phyloP scores from a whole-genome alignment of 2,329 filamentous ascomycete genomes.

The Erysiphe pulchra region DNA sequence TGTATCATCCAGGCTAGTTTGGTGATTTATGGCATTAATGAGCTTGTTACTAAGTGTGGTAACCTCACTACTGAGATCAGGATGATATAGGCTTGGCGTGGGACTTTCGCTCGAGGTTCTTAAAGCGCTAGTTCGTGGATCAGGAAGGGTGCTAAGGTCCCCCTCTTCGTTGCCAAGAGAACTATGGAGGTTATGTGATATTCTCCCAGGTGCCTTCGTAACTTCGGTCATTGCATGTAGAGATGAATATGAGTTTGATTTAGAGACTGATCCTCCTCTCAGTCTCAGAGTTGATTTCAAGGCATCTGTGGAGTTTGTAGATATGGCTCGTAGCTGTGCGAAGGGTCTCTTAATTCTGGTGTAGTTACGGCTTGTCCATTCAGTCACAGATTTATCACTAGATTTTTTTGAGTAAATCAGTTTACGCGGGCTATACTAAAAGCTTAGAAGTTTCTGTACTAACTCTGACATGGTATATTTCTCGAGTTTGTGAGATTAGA shows the following conservation, averaged over 20 bases:
- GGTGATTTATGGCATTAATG: constrained; percentile 91
- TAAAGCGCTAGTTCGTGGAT: constrained; percentile 25
- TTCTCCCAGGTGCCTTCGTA: constrained; percentile 6
- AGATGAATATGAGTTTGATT: constrained; percentile 16
- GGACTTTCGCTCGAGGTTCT: constrained; percentile 18
- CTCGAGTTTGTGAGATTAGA: neutral
- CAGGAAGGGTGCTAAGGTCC: constrained; percentile 43
- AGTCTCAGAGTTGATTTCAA: constrained; percentile 10
- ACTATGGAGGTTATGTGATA: constrained; percentile 11
- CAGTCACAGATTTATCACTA: constrained; percentile 27
- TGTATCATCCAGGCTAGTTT: constrained; percentile 74
- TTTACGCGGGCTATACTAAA: neutral
- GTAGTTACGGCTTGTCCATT: constrained; percentile 22
- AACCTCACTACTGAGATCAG: constrained; percentile 45
- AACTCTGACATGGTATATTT: constrained; percentile 4
- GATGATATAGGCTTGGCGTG: constrained; percentile 17
- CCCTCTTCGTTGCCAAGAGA: constrained; percentile 24
- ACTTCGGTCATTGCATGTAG: constrained; percentile 16
- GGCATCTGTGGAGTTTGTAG: constrained; percentile 18
- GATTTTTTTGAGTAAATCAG: neutral
- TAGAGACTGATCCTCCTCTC: constrained; percentile 10
- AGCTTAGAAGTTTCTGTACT: neutral
- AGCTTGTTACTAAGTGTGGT: constrained; percentile 82
- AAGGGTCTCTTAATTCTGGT: constrained; percentile 16
- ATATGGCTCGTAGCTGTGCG: constrained; percentile 26